Evolutionary conservation across 441 rosid species (phyloP).

Genomic region (Gossypium davidsonii): DNA sequence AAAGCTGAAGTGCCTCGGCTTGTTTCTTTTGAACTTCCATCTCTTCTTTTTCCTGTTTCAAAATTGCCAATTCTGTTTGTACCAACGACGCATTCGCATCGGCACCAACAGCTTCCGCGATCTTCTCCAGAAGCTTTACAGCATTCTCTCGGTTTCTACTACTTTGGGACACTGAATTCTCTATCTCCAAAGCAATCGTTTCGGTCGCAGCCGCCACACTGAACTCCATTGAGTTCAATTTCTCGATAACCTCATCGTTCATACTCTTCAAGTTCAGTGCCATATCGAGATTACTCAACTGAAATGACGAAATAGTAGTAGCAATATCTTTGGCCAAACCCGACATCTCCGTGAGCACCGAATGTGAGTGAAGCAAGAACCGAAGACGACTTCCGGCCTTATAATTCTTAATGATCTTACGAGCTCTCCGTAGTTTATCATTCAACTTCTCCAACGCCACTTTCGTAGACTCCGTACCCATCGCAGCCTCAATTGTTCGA

Average conservation of each 20-base stretch:
- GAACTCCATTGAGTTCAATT: conserved; percentile 32
- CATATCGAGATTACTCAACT: conserved; percentile 34
- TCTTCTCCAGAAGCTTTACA: conserved; percentile 31
- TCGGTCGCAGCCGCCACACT: conserved; percentile 22
- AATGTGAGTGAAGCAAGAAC: conserved; percentile 28
- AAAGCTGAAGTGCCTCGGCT: conserved; percentile 44
- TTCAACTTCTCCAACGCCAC: conserved; percentile 25
- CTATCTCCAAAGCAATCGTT: conserved; percentile 33
- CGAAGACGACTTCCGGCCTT: conserved; percentile 35
- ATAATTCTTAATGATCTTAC: conserved; percentile 27
- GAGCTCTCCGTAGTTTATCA: conserved; percentile 25
- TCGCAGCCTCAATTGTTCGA: conserved; percentile 27
- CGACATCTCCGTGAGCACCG: conserved; percentile 28
- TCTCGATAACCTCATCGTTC: conserved; percentile 19
- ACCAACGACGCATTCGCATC: conserved; percentile 25
- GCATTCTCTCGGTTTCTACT: conserved; percentile 25
- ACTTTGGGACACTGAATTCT: conserved; percentile 20
- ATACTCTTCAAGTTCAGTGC: conserved; percentile 29
- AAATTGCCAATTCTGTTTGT: conserved; percentile 32
- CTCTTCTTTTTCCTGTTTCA: conserved; percentile 42
- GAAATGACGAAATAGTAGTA: conserved; percentile 33
- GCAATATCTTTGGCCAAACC: conserved; percentile 38
- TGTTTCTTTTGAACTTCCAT: conserved; percentile 47
- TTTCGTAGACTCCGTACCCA: conserved; percentile 29
- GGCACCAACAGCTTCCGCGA: conserved; percentile 39